phyloP scores from a whole-genome alignment of 805 yeast species.

The Ascoidea tarda region DNA sequence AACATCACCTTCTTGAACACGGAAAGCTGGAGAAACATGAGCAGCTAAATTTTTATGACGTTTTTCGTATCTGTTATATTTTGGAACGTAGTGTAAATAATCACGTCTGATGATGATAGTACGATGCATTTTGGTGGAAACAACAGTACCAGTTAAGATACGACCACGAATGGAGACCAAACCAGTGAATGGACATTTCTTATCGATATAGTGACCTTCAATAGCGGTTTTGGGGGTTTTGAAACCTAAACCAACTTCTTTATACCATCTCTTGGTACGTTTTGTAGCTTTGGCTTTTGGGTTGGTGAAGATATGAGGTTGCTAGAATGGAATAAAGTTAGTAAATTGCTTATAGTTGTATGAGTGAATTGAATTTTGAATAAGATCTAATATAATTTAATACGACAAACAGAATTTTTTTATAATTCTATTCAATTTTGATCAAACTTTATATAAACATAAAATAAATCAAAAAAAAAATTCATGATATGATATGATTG shows the following conservation, averaged over 20 bases:
- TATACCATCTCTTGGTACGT: conserved; percentile 99
- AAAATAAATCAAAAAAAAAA: background rate
- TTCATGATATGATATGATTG: background rate
- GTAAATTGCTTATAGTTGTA: conserved; percentile 11
- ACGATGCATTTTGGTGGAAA: conserved; percentile 99
- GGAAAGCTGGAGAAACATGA: conserved; percentile 99
- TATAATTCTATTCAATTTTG: background rate
- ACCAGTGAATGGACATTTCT: conserved; percentile 99
- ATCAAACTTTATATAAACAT: background rate
- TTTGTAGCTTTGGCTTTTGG: conserved; percentile 98
- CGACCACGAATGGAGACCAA: conserved; percentile 97
- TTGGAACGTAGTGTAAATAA: conserved; percentile 99
- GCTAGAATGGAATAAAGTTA: conserved; percentile 37
- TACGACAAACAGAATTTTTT: background rate
- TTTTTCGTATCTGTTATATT: conserved; percentile 99
- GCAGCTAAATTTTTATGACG: conserved; percentile 99
- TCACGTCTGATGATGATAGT: conserved; percentile 99
- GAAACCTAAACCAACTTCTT: conserved; percentile 99
- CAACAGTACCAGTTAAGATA: conserved; percentile 98
- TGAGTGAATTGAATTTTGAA: background rate
- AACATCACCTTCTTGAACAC: conserved; percentile 97
- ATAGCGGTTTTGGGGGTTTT: conserved; percentile 99
- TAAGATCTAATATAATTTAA: background rate
- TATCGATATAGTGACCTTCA: conserved; percentile 98
- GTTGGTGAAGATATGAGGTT: conserved; percentile 99